A percentile compares a stretch with the other conserved stretches of the same genome.
phyloP scores from a whole-genome alignment of 2,329 filamentous ascomycete genomes.

The Phaeosphaeriaceae sp. region DNA sequence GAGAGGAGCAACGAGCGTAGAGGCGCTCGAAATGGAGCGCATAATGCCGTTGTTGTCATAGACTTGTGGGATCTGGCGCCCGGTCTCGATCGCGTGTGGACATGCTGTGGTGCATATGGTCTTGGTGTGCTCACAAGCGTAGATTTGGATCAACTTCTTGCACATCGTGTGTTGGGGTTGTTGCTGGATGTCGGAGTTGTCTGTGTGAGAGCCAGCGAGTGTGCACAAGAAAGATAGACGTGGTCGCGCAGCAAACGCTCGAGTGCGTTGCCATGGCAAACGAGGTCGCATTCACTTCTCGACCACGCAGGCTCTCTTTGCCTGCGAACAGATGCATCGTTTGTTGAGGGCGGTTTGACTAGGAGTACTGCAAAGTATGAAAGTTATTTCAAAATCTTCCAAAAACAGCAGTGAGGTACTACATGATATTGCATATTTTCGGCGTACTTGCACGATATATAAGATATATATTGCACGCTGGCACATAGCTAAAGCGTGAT shows the following conservation, averaged over 20 bases:
- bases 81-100: slow-evolving; percentile 23
- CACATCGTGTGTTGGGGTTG: no score
- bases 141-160: slow-evolving; percentile 33
- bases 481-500: no score
- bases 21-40: slow-evolving; percentile 15
- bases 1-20: slow-evolving; percentile 6
- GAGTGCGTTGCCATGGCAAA: neutral
- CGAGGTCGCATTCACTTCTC: neutral
- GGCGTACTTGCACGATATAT: no score
- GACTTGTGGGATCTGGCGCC: neutral
- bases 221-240: neutral
- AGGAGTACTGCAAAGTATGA: no score
- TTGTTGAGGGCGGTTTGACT: no score
- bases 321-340: no score
- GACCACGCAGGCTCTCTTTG: neutral
- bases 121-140: slow-evolving; percentile 34
- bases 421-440: no score
- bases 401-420: no score
- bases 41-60: slow-evolving; percentile 1
- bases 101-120: slow-evolving; percentile 38
- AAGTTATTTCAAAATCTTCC: no score
- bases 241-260: neutral
- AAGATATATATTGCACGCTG: no score
- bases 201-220: neutral
- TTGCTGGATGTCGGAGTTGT: no score